Conservation (phyloP, 163 green algal genomes). For the Coccomyxa subellipsoidea region DNA sequence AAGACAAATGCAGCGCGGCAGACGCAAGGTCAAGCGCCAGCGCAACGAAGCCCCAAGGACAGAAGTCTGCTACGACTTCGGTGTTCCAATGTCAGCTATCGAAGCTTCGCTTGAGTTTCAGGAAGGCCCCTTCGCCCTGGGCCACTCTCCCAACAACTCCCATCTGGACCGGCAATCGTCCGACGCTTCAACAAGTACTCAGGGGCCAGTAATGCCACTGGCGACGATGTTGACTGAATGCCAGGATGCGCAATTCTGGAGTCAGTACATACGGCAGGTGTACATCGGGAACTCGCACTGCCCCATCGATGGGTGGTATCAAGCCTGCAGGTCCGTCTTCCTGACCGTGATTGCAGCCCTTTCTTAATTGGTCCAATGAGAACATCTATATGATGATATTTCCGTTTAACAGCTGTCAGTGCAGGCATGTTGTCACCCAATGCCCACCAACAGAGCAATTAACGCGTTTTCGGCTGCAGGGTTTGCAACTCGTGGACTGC, state of each 20-base stretch:
- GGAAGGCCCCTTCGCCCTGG: neutral
- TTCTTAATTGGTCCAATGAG: too few relatives aligned
- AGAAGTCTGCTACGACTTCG: neutral
- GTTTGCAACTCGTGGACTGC: slow-evolving; percentile 1
- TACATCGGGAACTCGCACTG: slow-evolving; percentile 3
- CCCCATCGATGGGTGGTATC: slow-evolving; percentile 1
- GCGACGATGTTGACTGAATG: neutral
- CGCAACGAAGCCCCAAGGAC: neutral
- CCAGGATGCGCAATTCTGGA: neutral
- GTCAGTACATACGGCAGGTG: neutral
- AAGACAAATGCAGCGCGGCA: neutral
- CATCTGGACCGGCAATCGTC: neutral
- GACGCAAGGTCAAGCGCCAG: neutral
- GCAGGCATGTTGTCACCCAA: too few relatives aligned
- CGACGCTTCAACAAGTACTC: neutral
- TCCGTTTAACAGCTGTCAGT: too few relatives aligned
- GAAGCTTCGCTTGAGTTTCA: neutral
- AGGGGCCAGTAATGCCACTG: neutral
- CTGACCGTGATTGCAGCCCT: too few relatives aligned
- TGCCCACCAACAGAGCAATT: too few relatives aligned
- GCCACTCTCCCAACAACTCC: neutral
- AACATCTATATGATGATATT: too few relatives aligned
- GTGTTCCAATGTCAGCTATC: neutral
- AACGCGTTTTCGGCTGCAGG: too few relatives aligned
- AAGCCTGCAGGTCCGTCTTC: slow-evolving; percentile 4